Evolutionary conservation across 495 filamentous ascomycete genomes (phyloP).

Genomic region (Podospora didyma): DNA sequence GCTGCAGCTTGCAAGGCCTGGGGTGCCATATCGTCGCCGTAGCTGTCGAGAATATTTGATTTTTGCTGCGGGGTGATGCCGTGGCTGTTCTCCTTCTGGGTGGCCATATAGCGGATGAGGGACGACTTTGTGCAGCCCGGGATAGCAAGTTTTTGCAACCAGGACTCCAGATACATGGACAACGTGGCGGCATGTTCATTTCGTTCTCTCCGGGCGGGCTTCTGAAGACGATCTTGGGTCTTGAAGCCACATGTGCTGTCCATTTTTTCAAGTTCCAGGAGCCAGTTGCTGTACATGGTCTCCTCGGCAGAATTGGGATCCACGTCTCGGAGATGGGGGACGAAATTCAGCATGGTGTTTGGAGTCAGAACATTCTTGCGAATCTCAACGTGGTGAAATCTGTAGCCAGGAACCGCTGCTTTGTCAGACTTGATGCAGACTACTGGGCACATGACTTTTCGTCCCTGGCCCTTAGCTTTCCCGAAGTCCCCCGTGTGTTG

Average conservation of each 20-base stretch:
- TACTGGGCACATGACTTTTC: constrained; percentile 27
- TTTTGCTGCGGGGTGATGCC: constrained; percentile 44
- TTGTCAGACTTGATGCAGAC: constrained; percentile 37
- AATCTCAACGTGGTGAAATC: constrained; percentile 49
- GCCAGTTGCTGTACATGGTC: constrained; percentile 40
- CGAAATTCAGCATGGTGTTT: constrained; percentile 46
- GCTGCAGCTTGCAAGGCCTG: constrained; percentile 28
- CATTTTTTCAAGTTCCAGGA: constrained; percentile 44
- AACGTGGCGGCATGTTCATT: constrained; percentile 41
- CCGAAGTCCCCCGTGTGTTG: constrained; percentile 29
- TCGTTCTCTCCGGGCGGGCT: constrained; percentile 33
- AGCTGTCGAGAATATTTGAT: constrained; percentile 35
- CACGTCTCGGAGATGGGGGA: constrained; percentile 45
- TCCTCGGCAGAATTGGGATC: constrained; percentile 39
- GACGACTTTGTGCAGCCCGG: constrained; percentile 39
- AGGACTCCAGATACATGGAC: constrained; percentile 41
- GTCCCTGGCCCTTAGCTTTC: constrained; percentile 35
- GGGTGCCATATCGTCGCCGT: constrained; percentile 32
- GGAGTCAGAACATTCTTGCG: constrained; percentile 45
- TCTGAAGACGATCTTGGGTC: constrained; percentile 35
- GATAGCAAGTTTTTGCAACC: constrained; percentile 39
- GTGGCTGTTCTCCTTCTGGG: constrained; percentile 29
- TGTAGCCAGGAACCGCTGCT: constrained; percentile 37
- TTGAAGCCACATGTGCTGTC: constrained; percentile 47
- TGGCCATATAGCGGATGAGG: constrained; percentile 42